Conservation (phyloP, 306 rosid genomes). For the Cucurbita moschata region DNA sequence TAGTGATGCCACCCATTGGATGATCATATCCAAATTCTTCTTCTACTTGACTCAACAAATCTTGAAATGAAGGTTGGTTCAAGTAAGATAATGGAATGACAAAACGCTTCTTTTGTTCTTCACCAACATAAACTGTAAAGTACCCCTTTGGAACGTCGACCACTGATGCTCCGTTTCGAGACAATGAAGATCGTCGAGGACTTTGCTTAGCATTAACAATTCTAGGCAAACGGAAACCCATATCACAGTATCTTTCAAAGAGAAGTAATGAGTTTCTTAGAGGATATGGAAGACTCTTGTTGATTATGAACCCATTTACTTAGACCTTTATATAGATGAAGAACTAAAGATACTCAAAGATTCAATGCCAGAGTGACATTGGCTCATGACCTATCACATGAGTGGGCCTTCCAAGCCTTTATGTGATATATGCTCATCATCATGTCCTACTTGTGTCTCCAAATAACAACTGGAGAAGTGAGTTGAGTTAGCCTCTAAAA, state of each 20-base stretch:
- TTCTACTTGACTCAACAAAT: conserved; percentile 12
- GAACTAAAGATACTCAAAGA: neutral
- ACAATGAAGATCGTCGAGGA: conserved; percentile 11
- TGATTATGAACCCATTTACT: neutral
- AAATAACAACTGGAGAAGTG: neutral
- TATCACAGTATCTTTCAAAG: neutral
- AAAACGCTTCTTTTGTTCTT: conserved; percentile 12
- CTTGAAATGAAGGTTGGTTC: conserved; percentile 21
- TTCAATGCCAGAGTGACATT: neutral
- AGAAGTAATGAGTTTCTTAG: neutral
- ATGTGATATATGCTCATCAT: neutral
- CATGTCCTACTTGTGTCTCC: neutral
- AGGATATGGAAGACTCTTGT: neutral
- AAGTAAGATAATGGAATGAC: conserved; percentile 20
- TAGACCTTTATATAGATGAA: neutral
- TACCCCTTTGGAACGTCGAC: conserved; percentile 19
- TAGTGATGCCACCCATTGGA: conserved; percentile 28
- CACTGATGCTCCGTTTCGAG: neutral
- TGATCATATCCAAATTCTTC: conserved; percentile 31
- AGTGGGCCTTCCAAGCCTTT: neutral
- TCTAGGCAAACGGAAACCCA: conserved; percentile 8
- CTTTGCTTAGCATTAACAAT: neutral
- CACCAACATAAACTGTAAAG: conserved; percentile 24
- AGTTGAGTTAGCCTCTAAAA: neutral
- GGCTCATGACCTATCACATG: conserved; percentile 1